phyloP scores from a whole-genome alignment of 2,329 filamentous ascomycete species.

The Claviceps sorghi region DNA sequence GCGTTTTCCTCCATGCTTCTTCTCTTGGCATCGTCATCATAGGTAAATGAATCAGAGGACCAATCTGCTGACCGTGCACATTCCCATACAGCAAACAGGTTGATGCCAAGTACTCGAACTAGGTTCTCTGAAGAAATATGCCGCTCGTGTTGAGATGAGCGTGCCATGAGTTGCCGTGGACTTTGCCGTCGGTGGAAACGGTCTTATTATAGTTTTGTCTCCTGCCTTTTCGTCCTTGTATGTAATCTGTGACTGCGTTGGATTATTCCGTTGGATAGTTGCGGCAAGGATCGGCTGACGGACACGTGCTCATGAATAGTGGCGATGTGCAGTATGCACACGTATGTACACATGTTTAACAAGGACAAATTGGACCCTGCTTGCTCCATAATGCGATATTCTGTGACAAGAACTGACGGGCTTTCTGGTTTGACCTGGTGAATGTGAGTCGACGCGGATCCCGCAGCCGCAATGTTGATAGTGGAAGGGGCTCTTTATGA shows the following conservation, averaged over 20 bases:
- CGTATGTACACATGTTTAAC: neutral
- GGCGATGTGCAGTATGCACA: neutral
- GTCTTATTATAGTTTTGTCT: neutral
- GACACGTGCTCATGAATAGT: too few relatives aligned
- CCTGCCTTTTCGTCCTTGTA: neutral
- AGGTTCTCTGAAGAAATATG: slow-evolving; percentile 5
- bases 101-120: slow-evolving; percentile 22
- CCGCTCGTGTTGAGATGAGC: neutral
- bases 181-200: neutral
- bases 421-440: too few relatives aligned
- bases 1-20: slow-evolving; percentile 5
- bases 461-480: neutral
- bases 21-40: neutral
- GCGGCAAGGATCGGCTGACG: too few relatives aligned
- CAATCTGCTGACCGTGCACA: neutral
- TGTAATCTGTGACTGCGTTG: neutral
- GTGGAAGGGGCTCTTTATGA: too few relatives aligned
- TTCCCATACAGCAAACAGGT: slow-evolving; percentile 11
- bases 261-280: neutral
- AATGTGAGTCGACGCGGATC: neutral
- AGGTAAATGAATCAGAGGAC: neutral
- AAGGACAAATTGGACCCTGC: neutral
- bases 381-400: neutral
- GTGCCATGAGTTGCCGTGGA: neutral
- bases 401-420: too few relatives aligned